Evolutionary conservation across 352 stramenopile species (phyloP), one percentile per base, ranked within the genome.

Genomic region (Phytophthora vignae): DNA sequence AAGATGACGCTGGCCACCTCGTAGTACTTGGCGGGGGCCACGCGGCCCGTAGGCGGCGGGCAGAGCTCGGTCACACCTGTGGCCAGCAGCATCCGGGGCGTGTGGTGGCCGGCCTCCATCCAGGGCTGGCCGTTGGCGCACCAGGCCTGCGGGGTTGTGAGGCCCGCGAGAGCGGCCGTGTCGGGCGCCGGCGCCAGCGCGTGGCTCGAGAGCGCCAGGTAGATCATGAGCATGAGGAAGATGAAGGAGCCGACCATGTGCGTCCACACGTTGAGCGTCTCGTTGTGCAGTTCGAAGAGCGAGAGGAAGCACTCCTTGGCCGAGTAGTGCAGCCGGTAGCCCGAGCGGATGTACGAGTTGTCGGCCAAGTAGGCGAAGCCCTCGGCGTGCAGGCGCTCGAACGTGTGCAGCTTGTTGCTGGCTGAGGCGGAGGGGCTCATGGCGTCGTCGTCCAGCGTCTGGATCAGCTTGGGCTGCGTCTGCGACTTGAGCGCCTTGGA

Each of bases 241-340:
- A 95, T 93, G 68, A 95, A 85, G 53, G 87, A 94, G 44, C 90
- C 90, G 21, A 95, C 77, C 55, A 95, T 91, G 70, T 96, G 90
- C 61, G 87, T 96, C 90, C 90, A 96, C 21, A 96, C 87, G 67
- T 96, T 96, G 50, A 94, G 81, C 56, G 90, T 96, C 71, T 96
- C 90, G 65, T 96, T 96, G 79, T 96, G 90, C 64, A 96, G 78
- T 77, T 95, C 83, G 60, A 96, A 95, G 67, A 96, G 78, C 58
- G 85, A 94, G 31, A 83, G 48, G 59, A 95, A 83, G 62, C 90
- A 96, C 71, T 95, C 85, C 40, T 75, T 78, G 21, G 83, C 74
- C 36, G 85, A 91, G 85, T 96, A 96, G 79, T 95, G 83, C 29
- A 96, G 77, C 0, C 90, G 88, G 64, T 96, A 96, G 27, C 88